Conservation (phyloP, 148 eudicot species). For the Oxyria digyna region DNA sequence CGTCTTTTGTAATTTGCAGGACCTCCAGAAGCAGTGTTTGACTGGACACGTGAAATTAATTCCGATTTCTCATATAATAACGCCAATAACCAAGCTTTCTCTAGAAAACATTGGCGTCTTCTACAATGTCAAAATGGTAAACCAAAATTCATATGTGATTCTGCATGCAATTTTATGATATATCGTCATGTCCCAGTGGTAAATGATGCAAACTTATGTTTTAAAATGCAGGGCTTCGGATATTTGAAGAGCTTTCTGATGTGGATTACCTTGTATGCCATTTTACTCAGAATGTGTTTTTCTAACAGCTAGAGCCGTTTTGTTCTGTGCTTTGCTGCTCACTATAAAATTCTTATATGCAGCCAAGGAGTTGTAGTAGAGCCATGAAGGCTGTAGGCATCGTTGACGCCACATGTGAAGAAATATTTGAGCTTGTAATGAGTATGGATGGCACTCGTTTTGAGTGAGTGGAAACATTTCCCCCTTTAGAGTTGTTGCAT, state of each 20-base stretch:
- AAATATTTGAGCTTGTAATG: slow-evolving; percentile 95
- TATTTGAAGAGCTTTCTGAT: slow-evolving; percentile 94
- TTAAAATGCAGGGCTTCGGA: slow-evolving; percentile 98
- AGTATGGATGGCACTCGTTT: slow-evolving; percentile 95
- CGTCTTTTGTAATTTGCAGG: slow-evolving; percentile 34
- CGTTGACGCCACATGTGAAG: slow-evolving; percentile 96
- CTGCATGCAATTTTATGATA: background rate
- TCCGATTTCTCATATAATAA: slow-evolving; percentile 63
- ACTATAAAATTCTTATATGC: slow-evolving; percentile 15
- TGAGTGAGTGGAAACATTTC: slow-evolving; percentile 87
- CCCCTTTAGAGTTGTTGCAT: background rate
- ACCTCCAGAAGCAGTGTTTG: slow-evolving; percentile 79
- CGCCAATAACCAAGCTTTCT: slow-evolving; percentile 64
- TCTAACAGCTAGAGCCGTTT: background rate
- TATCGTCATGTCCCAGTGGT: background rate
- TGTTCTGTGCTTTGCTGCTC: slow-evolving; percentile 2
- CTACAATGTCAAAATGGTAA: slow-evolving; percentile 95
- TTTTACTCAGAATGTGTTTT: background rate
- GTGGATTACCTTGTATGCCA: slow-evolving; percentile 89
- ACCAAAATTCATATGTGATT: slow-evolving; percentile 9
- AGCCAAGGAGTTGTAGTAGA: slow-evolving; percentile 99
- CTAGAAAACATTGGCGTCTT: slow-evolving; percentile 97
- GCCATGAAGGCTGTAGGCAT: slow-evolving; percentile 99
- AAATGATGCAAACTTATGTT: background rate
- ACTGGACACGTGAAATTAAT: slow-evolving; percentile 87